These are phyloP conservation scores for Carex sylvatica DNA, from an alignment of 202 grass and related monocot species.

Conservation along the genomic window DNA sequence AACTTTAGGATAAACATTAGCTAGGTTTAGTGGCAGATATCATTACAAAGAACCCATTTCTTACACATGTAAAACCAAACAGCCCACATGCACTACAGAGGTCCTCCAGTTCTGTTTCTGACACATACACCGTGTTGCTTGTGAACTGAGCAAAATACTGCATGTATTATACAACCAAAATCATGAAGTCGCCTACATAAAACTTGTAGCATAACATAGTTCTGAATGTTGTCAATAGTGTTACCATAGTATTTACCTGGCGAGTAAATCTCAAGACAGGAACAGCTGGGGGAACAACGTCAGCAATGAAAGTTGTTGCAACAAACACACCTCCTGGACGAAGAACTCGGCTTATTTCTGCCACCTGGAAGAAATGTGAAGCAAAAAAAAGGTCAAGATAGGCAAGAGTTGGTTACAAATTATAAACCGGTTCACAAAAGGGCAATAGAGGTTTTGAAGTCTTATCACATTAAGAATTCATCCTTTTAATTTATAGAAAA, in stretches of 20 bases:
- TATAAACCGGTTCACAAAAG: not conserved
- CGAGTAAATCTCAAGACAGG: constrained; percentile 53
- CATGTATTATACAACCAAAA: constrained; percentile 30
- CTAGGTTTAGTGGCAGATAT: constrained; percentile 67
- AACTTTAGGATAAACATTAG: constrained; percentile 21
- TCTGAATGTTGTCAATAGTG: not conserved
- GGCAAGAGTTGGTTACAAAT: not conserved
- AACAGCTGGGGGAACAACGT: constrained; percentile 45
- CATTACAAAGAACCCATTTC: constrained; percentile 77
- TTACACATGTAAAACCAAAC: constrained; percentile 65
- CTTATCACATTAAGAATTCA: not conserved
- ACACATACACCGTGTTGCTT: constrained; percentile 65
- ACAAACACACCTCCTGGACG: constrained; percentile 77
- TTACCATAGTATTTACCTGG: constrained; percentile 43
- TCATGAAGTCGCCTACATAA: not conserved
- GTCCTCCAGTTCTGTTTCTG: constrained; percentile 68
- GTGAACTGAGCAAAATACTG: constrained; percentile 55
- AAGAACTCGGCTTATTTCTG: constrained; percentile 86
- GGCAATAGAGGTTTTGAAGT: not conserved
- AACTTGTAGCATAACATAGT: not conserved
- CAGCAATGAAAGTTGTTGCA: constrained; percentile 72
- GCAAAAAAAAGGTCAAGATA: not conserved
- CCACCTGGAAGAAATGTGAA: constrained; percentile 42
- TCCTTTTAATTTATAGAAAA: not conserved
- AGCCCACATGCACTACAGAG: constrained; percentile 78